Evolutionary conservation across 148 eudicot species (phyloP).

Genomic region (Pharnaceum exiguum): DNA sequence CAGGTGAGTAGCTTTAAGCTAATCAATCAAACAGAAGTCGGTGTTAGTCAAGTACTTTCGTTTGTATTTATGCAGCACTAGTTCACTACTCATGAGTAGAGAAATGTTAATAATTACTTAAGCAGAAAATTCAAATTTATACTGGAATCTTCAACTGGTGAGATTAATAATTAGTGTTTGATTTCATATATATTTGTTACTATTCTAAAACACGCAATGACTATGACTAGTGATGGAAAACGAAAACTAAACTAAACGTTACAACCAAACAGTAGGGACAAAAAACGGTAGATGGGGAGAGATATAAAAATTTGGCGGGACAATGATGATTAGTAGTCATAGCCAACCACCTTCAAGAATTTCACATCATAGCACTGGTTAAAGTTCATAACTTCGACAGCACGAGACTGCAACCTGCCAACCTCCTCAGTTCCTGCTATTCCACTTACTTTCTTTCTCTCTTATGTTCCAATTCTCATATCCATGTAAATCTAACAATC

Average conservation of each 20-base stretch:
- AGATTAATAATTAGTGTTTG: no score
- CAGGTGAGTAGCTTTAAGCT: no score
- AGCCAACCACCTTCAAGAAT: conserved; percentile 25
- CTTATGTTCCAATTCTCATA: conserved; percentile 10
- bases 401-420: conserved; percentile 34
- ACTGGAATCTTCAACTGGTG: no score
- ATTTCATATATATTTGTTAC: no score
- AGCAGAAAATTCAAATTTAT: no score
- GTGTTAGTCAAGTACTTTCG: no score
- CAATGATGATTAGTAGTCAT: conserved; percentile 27
- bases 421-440: conserved; percentile 14
- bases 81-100: no score
- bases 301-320: conserved; percentile 26
- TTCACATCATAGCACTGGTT: conserved; percentile 11
- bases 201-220: no score
- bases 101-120: no score
- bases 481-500: conserved; percentile 4
- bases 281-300: conserved; percentile 4
- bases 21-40: no score
- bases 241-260: background rate
- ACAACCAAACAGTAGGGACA: conserved; percentile 19
- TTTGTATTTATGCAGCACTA: no score
- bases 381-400: conserved; percentile 16
- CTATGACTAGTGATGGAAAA: no score
- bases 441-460: background rate